Evolutionary conservation across 805 yeast genomes (phyloP), one percentile per base, ranked within the genome.

Genomic region (Candida maltosa): DNA sequence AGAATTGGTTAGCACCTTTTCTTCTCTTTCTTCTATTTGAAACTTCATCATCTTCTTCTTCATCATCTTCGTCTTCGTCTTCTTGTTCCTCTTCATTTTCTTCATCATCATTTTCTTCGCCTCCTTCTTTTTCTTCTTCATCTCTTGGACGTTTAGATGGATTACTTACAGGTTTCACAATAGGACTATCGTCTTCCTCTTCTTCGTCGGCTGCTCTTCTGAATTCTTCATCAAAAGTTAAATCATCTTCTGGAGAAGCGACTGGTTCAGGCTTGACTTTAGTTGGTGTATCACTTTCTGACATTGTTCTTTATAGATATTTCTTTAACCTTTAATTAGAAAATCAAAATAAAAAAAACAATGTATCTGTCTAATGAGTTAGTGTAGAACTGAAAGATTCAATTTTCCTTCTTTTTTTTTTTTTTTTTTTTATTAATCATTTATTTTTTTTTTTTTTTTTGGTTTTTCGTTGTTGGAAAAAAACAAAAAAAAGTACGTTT

Each of bases 1-100:
- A 73, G 60, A 88, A 93, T 70, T 84, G 89, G 60, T 91, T 91
- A 68, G 72, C 73, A 33, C 65, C 54, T 51, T 76, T 64, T 53
- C 72, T 65, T 43, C 67, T 73, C 40, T 65, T 65, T 32, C 72
- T 67, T 4, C 69, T 70, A n/a, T 62, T 60, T 5, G 68, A 75
- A 4, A 64, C 71, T 10, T 73, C 83, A 2, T 74, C 85, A 2
- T 62, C 70, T 1, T 60, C 70, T 1, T 58, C 71, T 1, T 60
- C 71, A 0, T 79, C 87, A 0, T 66, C 73, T 0, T 80, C 82
- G 5, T 62, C 73, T 0, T 65, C 73, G 0, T 64, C 69, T 0
- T 65, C 76, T 0, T 58, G 76, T 0, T 70, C 76, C 0, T 73
- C 79, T 1, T 73, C 80, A 6, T 46, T 55, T 3, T 56, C 59